Evolutionary conservation across 139 green algal species (phyloP).

Genomic region (Chlorella sp.): DNA sequence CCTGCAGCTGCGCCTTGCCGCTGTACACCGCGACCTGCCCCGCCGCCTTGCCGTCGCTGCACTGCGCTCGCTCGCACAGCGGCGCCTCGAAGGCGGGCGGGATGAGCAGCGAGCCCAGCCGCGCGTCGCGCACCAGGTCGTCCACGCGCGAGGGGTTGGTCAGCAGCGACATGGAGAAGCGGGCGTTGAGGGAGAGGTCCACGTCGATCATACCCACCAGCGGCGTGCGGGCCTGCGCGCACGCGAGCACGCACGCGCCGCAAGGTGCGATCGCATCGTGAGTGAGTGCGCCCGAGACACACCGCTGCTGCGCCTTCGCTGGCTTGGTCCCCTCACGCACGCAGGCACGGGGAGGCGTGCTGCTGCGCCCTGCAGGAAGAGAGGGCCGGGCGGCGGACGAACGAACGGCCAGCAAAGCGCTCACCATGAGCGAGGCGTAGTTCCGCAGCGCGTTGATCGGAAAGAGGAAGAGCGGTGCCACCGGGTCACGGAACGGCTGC

Average conservation of each 20-base stretch:
- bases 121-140: background rate
- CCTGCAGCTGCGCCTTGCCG: background rate
- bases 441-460: constrained; percentile 4
- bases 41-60: background rate
- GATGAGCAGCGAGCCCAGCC: background rate
- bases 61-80: background rate
- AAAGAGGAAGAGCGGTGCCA: constrained; percentile 1
- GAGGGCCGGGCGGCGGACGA: too few relatives aligned
- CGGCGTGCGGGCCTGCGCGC: background rate
- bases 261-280: background rate
- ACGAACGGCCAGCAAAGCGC: too few relatives aligned
- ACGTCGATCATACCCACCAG: constrained; percentile 1
- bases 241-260: background rate
- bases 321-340: too few relatives aligned
- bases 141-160: background rate
- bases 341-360: too few relatives aligned
- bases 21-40: background rate
- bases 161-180: background rate
- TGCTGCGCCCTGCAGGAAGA: too few relatives aligned
- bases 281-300: too few relatives aligned
- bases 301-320: too few relatives aligned
- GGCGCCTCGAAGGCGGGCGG: background rate
- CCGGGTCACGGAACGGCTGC: background rate
- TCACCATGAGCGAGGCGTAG: constrained; percentile 1
- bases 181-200: background rate